These are phyloP conservation scores for Phaffia tasmanica DNA, from an alignment of 768 basidiomycete species.

Conservation along the genomic window DNA sequence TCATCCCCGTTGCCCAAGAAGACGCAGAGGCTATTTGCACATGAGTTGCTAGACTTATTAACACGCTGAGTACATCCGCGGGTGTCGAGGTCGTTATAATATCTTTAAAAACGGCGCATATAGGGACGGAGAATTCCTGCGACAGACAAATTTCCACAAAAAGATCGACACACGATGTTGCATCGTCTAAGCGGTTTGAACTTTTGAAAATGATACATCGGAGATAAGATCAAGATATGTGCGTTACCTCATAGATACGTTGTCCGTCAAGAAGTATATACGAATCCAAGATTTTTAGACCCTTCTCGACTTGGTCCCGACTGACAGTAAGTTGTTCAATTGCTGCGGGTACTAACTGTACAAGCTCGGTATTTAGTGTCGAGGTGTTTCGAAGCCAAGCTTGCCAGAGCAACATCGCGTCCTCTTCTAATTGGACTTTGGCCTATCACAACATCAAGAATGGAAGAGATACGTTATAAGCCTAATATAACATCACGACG, in stretches of 20 bases:
- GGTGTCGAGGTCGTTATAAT: conserved; percentile 10
- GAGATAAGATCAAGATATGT: too few species aligned
- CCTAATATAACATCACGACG: neutral
- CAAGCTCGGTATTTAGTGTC: conserved; percentile 9
- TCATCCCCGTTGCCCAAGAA: conserved; percentile 1
- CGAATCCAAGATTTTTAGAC: conserved; percentile 18
- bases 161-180: too few species aligned
- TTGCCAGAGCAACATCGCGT: conserved; percentile 24
- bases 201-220: too few species aligned
- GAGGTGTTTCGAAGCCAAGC: conserved; percentile 11
- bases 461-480: neutral
- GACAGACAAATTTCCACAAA: too few species aligned
- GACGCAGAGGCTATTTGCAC: conserved; percentile 14
- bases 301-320: conserved; percentile 6
- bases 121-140: conserved; percentile 5
- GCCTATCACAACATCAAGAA: neutral
- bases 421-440: conserved; percentile 20
- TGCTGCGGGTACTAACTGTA: conserved; percentile 12
- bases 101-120: conserved; percentile 13
- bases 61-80: conserved; percentile 10
- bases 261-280: conserved; percentile 21
- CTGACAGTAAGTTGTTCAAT: conserved; percentile 13
- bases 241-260: conserved; percentile 10
- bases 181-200: neutral
- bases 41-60: conserved; percentile 6